Conservation (phyloP, 2,329 filamentous ascomycete genomes). For the Furcasterigmium sp. region DNA sequence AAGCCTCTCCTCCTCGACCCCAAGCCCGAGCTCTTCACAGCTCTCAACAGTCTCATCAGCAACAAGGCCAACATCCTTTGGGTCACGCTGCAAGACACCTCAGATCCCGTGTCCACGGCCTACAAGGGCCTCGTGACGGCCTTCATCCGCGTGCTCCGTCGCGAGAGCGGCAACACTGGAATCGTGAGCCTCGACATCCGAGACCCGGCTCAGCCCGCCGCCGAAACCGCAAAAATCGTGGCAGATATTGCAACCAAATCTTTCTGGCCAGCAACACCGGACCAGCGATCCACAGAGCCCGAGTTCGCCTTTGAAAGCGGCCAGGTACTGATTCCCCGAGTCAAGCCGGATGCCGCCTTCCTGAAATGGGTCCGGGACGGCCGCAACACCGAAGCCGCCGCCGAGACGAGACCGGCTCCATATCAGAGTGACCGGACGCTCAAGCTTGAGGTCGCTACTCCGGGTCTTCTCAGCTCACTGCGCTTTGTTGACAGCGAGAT, state of each 20-base stretch:
- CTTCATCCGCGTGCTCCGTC: constrained; percentile 13
- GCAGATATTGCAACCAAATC: neutral
- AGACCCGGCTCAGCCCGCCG: neutral
- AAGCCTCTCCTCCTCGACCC: neutral
- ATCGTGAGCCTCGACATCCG: constrained; percentile 14
- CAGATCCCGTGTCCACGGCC: neutral
- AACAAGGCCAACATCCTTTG: neutral
- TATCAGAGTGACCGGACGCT: constrained; percentile 6
- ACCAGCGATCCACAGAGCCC: neutral
- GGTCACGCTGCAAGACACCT: constrained; percentile 3
- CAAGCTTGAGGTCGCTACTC: constrained; percentile 9
- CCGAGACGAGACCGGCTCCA: neutral
- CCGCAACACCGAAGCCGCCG: neutral
- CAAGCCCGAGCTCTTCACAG: neutral
- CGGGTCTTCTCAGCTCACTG: constrained; percentile 6
- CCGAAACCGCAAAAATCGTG: neutral
- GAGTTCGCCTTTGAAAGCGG: constrained; percentile 3
- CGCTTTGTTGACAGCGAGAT: constrained; percentile 11
- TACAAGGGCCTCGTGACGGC: constrained; percentile 14
- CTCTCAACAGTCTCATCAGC: neutral
- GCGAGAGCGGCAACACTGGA: constrained; percentile 12
- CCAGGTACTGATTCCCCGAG: constrained; percentile 3
- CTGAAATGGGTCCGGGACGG: constrained; percentile 1
- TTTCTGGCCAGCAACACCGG: neutral
- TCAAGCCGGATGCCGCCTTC: constrained; percentile 2